Evolutionary conservation across 345 rosid species (phyloP).

Genomic region (Populus euphratica): DNA sequence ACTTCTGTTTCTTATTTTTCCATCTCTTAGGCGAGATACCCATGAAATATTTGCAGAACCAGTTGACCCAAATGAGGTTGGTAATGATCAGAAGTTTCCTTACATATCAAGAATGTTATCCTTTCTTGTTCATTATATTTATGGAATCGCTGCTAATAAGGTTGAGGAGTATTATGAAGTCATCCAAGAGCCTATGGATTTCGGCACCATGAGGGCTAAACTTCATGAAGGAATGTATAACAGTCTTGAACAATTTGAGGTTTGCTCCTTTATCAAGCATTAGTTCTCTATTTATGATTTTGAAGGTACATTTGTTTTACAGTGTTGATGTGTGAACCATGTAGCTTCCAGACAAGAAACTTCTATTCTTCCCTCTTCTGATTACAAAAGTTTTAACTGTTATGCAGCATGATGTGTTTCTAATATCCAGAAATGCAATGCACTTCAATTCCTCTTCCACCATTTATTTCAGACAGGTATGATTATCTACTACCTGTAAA

Average conservation of each 20-base stretch:
- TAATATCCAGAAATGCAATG: conserved; percentile 61
- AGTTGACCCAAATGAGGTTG: conserved; percentile 55
- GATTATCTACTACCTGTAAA: conserved; percentile 5
- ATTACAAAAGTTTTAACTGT: conserved; percentile 5
- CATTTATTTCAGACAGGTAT: conserved; percentile 59
- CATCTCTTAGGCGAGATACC: conserved; percentile 50
- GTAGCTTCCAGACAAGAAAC: not conserved
- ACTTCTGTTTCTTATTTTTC: not conserved
- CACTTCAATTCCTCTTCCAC: conserved; percentile 54
- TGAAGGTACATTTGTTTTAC: not conserved
- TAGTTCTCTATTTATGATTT: not conserved
- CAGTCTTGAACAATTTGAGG: conserved; percentile 63
- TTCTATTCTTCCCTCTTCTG: not conserved
- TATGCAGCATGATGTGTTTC: conserved; percentile 52
- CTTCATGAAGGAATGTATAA: conserved; percentile 76
- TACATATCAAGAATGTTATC: not conserved
- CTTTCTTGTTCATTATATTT: conserved; percentile 7
- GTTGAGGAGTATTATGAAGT: conserved; percentile 57
- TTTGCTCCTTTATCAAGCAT: conserved; percentile 21
- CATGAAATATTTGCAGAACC: conserved; percentile 64
- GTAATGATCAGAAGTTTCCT: conserved; percentile 8
- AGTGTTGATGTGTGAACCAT: not conserved
- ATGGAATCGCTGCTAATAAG: conserved; percentile 27
- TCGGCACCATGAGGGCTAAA: conserved; percentile 80
- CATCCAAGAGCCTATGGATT: conserved; percentile 71